These are phyloP conservation scores for Xylaria scruposa DNA, from an alignment of 495 filamentous ascomycete species.

Conservation along the genomic window DNA sequence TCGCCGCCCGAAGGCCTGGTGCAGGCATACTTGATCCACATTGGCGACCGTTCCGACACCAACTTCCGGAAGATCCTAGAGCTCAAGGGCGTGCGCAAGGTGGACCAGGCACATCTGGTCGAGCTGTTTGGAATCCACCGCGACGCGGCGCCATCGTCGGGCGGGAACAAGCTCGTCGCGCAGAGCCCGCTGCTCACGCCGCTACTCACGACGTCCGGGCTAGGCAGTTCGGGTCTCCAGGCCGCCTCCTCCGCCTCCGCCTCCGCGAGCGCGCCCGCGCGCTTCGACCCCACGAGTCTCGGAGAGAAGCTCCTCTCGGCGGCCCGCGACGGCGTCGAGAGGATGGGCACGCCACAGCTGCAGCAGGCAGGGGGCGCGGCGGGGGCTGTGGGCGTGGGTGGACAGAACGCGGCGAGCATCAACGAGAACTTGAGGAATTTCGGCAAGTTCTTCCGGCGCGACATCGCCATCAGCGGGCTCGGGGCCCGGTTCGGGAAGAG, in stretches of 20 bases:
- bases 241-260: conserved; percentile 27
- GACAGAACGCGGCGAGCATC: conserved; percentile 62
- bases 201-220: conserved; percentile 49
- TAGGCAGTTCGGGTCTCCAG: conserved; percentile 48
- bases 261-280: conserved; percentile 59
- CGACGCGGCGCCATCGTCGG: conserved; percentile 61
- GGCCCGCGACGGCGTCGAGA: conserved; percentile 88
- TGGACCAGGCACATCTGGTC: conserved; percentile 80
- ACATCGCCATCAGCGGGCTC: conserved; percentile 84
- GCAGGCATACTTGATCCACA: conserved; percentile 95
- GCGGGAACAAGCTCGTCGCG: conserved; percentile 62
- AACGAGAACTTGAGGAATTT: conserved; percentile 94
- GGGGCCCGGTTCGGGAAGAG: conserved; percentile 71
- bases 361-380: conserved; percentile 48
- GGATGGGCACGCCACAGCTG: conserved; percentile 78
- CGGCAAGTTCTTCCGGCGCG: conserved; percentile 92
- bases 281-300: conserved; percentile 80
- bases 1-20: conserved; percentile 92
- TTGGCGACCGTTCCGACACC: conserved; percentile 84
- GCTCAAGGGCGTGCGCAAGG: conserved; percentile 83
- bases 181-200: conserved; percentile 68
- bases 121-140: conserved; percentile 89
- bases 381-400: not conserved
- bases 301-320: conserved; percentile 79
- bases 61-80: conserved; percentile 98